These are phyloP conservation scores for Podospora bellae-mahoneyi DNA, from an alignment of 495 filamentous ascomycete species.

Conservation along the genomic window DNA sequence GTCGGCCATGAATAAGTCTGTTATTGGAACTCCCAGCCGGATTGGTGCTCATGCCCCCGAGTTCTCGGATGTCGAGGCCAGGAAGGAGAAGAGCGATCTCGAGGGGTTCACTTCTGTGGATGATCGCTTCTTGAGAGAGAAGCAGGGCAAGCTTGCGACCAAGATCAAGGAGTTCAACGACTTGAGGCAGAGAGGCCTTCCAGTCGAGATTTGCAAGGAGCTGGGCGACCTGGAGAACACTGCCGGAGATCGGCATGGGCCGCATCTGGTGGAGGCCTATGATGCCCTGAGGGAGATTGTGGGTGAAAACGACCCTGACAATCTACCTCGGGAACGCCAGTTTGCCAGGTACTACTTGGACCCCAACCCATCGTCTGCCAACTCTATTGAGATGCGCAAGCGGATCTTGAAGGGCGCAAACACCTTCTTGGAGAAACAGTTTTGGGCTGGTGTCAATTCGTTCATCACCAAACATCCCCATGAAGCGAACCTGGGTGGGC, in stretches of 20 bases:
- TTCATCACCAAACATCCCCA: slow-evolving; percentile 75
- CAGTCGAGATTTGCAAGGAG: slow-evolving; percentile 66
- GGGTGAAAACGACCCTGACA: slow-evolving; percentile 55
- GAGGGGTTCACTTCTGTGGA: slow-evolving; percentile 50
- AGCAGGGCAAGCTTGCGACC: slow-evolving; percentile 72
- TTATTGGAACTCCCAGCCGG: slow-evolving; percentile 71
- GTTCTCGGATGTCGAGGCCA: slow-evolving; percentile 66
- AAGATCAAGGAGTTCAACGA: slow-evolving; percentile 74
- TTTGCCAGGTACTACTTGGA: slow-evolving; percentile 72
- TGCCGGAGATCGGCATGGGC: slow-evolving; percentile 60
- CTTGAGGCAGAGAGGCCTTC: slow-evolving; percentile 59
- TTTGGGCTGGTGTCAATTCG: slow-evolving; percentile 69
- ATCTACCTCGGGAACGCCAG: slow-evolving; percentile 67
- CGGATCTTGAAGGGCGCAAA: slow-evolving; percentile 74
- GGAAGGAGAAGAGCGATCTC: slow-evolving; percentile 38
- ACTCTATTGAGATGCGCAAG: slow-evolving; percentile 61
- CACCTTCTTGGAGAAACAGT: slow-evolving; percentile 67
- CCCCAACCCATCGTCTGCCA: slow-evolving; percentile 58
- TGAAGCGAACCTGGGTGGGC: slow-evolving; percentile 85
- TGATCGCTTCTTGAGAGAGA: slow-evolving; percentile 70
- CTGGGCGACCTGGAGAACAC: slow-evolving; percentile 68
- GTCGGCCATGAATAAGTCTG: slow-evolving; percentile 69
- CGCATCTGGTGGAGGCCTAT: slow-evolving; percentile 73
- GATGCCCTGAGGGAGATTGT: slow-evolving; percentile 71
- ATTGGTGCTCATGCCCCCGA: slow-evolving; percentile 53